Percentiles rank a stretch among this genome's conserved stretches.
Conservation (phyloP, 2,329 filamentous ascomycete genomes). For the Fusarium lyarnte region DNA sequence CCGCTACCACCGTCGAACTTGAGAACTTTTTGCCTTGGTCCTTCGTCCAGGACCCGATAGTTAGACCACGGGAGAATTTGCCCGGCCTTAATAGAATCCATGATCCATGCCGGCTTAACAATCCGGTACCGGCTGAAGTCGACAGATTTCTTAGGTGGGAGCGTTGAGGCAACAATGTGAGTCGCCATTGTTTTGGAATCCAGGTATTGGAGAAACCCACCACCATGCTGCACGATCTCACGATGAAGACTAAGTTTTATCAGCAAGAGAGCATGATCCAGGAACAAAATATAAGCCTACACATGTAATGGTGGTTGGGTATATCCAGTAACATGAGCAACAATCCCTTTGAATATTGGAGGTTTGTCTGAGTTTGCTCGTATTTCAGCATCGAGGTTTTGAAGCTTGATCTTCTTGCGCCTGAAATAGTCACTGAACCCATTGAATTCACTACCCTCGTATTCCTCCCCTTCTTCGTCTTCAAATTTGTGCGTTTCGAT, state of each 20-base stretch:
- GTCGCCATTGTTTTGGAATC: constrained; percentile 95
- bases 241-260: constrained; percentile 69
- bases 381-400: constrained; percentile 89
- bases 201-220: constrained; percentile 92
- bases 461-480: constrained; percentile 89
- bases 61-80: constrained; percentile 85
- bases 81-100: constrained; percentile 85
- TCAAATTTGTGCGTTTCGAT: constrained; percentile 76
- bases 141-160: constrained; percentile 91
- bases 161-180: constrained; percentile 89
- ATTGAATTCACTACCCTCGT: constrained; percentile 85
- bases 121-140: constrained; percentile 91
- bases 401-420: constrained; percentile 95
- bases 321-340: constrained; percentile 93
- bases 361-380: constrained; percentile 77
- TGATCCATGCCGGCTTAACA: constrained; percentile 93
- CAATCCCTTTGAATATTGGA: constrained; percentile 88
- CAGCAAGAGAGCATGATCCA: constrained; percentile 9
- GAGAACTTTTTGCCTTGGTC: constrained; percentile 81
- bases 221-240: constrained; percentile 92
- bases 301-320: constrained; percentile 93
- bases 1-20: constrained; percentile 69
- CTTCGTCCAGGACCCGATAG: constrained; percentile 87
- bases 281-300: constrained; percentile 46
- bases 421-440: constrained; percentile 93